phyloP scores from a whole-genome alignment of 208 protist species.

The Leptomonas pyrrhocoris region DNA sequence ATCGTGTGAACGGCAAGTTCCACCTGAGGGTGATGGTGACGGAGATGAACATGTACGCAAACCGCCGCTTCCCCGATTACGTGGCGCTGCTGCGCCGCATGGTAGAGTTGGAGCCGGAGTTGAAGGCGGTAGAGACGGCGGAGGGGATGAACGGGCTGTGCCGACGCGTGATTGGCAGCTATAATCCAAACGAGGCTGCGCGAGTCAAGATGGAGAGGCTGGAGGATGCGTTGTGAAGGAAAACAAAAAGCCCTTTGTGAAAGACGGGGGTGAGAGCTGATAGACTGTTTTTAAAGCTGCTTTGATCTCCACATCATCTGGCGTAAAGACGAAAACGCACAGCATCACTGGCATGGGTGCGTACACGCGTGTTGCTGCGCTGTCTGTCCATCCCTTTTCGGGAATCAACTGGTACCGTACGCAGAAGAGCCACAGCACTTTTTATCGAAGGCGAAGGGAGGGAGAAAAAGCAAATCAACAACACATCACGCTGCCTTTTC shows the following conservation, averaged over 20 bases:
- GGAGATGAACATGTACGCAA: constrained; percentile 70
- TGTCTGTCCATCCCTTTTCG: too few species aligned
- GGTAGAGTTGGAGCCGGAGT: constrained; percentile 38
- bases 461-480: too few species aligned
- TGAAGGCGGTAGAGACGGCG: constrained; percentile 58
- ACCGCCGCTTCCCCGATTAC: constrained; percentile 53
- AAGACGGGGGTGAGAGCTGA: neutral
- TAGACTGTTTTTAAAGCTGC: too few species aligned
- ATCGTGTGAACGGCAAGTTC: constrained; percentile 49
- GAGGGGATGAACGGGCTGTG: constrained; percentile 60
- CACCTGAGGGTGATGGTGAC: constrained; percentile 64
- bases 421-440: too few species aligned
- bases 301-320: too few species aligned
- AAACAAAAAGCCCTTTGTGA: neutral
- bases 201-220: constrained; percentile 4
- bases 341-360: too few species aligned
- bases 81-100: constrained; percentile 37
- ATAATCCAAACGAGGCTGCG: neutral
- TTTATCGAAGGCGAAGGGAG: too few species aligned
- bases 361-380: too few species aligned
- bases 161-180: constrained; percentile 11
- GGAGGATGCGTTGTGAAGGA: constrained; percentile 13
- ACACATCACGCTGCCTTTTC: too few species aligned
- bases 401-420: too few species aligned
- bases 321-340: too few species aligned